Conservation (phyloP, 2,329 filamentous ascomycete genomes). For the Tolypocladium album region DNA sequence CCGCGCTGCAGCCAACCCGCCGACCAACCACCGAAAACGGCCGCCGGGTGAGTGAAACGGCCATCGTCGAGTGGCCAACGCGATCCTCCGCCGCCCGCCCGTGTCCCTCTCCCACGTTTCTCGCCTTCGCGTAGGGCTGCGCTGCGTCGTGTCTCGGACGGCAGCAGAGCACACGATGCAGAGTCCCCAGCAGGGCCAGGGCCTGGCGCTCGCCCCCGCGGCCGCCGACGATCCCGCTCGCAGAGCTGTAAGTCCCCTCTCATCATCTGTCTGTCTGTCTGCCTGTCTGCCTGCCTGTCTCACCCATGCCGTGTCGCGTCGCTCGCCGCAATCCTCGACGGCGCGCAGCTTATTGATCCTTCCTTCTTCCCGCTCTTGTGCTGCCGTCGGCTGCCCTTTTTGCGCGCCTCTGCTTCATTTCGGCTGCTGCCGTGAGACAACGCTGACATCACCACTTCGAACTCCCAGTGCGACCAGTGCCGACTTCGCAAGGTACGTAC, state of each 20-base stretch:
- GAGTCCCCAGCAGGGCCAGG: neutral
- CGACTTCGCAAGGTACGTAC: constrained; percentile 27
- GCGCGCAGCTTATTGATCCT: neutral
- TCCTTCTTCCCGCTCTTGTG: neutral
- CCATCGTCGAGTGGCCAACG: neutral
- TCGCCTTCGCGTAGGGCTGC: neutral
- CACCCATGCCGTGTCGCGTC: neutral
- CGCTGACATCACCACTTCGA: neutral
- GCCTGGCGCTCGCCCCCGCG: constrained; percentile 11
- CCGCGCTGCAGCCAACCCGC: neutral
- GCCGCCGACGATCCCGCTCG: constrained; percentile 23
- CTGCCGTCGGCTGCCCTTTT: neutral
- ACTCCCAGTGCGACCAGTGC: constrained; percentile 32
- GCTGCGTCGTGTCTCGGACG: neutral
- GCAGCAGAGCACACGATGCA: neutral
- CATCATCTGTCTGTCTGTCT: neutral
- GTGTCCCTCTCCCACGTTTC: neutral
- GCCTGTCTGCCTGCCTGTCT: neutral
- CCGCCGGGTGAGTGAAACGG: neutral
- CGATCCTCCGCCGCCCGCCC: neutral
- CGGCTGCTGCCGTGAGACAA: neutral
- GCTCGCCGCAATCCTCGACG: neutral
- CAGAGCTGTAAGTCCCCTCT: constrained; percentile 22
- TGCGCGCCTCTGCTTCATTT: neutral
- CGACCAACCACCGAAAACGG: neutral